phyloP scores from a whole-genome alignment of 148 eudicot species.

The Rhododendron ovatum region DNA sequence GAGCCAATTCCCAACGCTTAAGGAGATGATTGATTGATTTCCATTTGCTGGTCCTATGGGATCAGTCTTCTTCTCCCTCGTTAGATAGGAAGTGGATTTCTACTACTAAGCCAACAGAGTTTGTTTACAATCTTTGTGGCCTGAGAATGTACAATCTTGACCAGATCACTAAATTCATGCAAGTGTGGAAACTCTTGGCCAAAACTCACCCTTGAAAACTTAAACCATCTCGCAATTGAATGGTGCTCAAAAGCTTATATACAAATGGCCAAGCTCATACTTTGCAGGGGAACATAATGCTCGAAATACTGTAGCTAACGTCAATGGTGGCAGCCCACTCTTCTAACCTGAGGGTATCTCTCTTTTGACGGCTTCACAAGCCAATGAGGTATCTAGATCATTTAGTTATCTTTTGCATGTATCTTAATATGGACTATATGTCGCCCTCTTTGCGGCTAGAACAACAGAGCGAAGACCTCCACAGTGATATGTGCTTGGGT shows the following conservation, averaged over 20 bases:
- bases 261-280: not conserved
- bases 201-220: not conserved
- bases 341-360: not conserved
- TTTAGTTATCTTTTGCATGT: not conserved
- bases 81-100: not conserved
- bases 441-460: not conserved
- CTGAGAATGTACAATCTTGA: not conserved
- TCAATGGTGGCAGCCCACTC: not conserved
- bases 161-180: not conserved
- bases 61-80: not conserved
- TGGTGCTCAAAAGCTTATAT: not conserved
- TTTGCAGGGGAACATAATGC: not conserved
- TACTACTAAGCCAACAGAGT: not conserved
- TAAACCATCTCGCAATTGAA: not conserved
- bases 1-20: not conserved
- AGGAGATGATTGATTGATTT: not conserved
- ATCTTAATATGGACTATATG: not conserved
- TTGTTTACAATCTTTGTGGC: not conserved
- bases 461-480: not conserved
- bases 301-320: not conserved
- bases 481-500: not conserved
- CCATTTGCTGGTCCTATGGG: not conserved
- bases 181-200: not conserved
- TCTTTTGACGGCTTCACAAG: not conserved
- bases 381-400: not conserved